Evolutionary conservation across 805 yeast species (phyloP), one percentile per base, ranked within the genome.

Genomic region (Spathaspora gorwiae): DNA sequence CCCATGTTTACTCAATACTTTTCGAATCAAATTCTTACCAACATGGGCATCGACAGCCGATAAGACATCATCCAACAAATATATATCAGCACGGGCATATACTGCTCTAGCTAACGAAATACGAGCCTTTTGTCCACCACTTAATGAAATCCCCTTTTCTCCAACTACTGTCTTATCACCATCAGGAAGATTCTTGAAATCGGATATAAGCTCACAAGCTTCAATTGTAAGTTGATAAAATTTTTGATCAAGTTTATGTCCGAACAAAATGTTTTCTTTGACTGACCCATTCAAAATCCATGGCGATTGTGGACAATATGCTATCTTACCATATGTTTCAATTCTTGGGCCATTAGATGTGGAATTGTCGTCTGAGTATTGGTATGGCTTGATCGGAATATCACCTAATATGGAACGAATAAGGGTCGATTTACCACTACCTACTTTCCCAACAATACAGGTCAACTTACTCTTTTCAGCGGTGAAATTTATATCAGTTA

Each of bases 21-120:
- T 51, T 15, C 57, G 47, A 38, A 64, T 59, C 19, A 70, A 59
- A 31, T 49, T 57, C 47, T 65, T 65, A 15, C 73, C 73, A 37
- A 70, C 75, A 50, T 70, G 74, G 12, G 72, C 57, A 49, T 70
- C 75, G 26, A 70, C 75, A 26, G 75, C 74, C 39, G 73, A 66
- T 44, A 70, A 57, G n/a, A 69, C 54, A 48, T 69, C 75, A 44
- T 70, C 75, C 14, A 70, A 53, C n/a, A 70, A 49, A 47, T 66
- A 67, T 26, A 68, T 55, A 34, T 67, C 73, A 5, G 73, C 70
- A 39, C 70, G 61, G 4, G 72, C 53, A 47, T 70, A 70, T 5
- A 70, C 73, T 7, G 73, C 73, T 49, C 75, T 56, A 2, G 75
- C 75, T 38, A 70, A 55, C 7, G 73, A 60, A 32, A 70, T 55